Conservation (phyloP, 2,329 filamentous ascomycete genomes). For the Epicoccum nigrum region DNA sequence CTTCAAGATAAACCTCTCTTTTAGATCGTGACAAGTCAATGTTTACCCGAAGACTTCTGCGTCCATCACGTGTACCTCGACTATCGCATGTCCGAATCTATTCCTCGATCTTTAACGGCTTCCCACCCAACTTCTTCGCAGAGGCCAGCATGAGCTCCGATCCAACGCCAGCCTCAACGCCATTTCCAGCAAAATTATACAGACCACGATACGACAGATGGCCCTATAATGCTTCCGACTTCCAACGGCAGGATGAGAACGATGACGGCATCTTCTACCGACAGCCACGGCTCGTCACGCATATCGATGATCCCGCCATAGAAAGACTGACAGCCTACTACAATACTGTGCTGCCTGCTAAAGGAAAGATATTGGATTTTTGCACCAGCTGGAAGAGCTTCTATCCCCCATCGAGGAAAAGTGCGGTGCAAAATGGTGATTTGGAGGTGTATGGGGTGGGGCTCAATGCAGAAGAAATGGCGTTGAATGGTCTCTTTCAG, state of each 20-base stretch:
- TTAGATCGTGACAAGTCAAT: constrained; percentile 1
- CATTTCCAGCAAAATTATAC: constrained; percentile 22
- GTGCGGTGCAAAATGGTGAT: constrained; percentile 38
- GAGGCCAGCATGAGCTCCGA: constrained; percentile 8
- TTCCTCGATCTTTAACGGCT: constrained; percentile 8
- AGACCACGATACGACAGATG: constrained; percentile 26
- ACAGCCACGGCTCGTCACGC: constrained; percentile 58
- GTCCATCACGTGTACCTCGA: neutral
- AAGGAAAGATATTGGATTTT: constrained; percentile 56
- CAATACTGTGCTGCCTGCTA: constrained; percentile 48
- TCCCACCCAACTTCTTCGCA: constrained; percentile 14
- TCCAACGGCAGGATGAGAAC: constrained; percentile 47
- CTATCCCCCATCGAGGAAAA: constrained; percentile 47
- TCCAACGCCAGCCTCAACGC: neutral
- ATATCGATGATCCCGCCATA: constrained; percentile 60
- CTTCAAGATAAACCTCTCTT: too few species aligned
- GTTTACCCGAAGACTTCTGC: neutral
- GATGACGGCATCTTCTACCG: constrained; percentile 49
- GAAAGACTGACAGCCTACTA: constrained; percentile 55
- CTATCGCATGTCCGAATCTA: neutral
- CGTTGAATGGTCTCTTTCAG: constrained; percentile 45
- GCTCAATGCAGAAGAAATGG: constrained; percentile 56
- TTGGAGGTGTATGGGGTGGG: constrained; percentile 56
- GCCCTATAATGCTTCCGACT: constrained; percentile 40
- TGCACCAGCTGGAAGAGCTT: constrained; percentile 59